Percentiles rank a stretch among this genome's conserved stretches.
phyloP scores from a whole-genome alignment of 1,139 yeast species.

The Geotrichum candidum region DNA sequence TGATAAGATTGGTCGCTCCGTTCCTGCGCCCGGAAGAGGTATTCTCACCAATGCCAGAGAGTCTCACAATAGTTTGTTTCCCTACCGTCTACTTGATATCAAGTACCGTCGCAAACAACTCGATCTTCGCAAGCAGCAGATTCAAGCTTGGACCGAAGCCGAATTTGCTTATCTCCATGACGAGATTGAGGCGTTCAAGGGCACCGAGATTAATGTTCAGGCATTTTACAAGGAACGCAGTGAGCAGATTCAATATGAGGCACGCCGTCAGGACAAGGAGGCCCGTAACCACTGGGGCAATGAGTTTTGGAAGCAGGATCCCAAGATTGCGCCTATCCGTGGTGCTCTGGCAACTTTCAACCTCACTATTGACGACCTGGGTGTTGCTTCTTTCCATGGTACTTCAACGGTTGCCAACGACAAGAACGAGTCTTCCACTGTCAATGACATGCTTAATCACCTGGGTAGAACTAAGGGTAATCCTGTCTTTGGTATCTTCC shows the following conservation, averaged over 20 bases:
- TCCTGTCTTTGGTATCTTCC: conserved; percentile 97
- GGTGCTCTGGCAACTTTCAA: conserved; percentile 94
- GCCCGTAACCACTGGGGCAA: conserved; percentile 96
- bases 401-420: conserved; percentile 97
- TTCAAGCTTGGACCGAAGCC: conserved; percentile 76
- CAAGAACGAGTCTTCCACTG: conserved; percentile 91
- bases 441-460: conserved; percentile 88
- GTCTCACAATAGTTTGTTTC: conserved; percentile 75
- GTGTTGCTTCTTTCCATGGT: conserved; percentile 99
- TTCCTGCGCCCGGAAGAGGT: conserved; percentile 99
- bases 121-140: conserved; percentile 67
- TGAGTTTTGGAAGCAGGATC: conserved; percentile 83
- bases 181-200: conserved; percentile 56
- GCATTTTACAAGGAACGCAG: conserved; percentile 72
- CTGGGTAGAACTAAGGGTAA: conserved; percentile 97
- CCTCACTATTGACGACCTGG: conserved; percentile 88
- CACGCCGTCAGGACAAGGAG: conserved; percentile 75
- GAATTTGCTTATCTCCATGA: conserved; percentile 69
- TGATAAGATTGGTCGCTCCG: conserved; percentile 97
- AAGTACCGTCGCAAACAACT: conserved; percentile 93
- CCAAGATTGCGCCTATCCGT: conserved; percentile 93
- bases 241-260: conserved; percentile 81
- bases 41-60: conserved; percentile 96
- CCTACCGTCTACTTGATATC: conserved; percentile 77
- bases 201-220: conserved; percentile 35